Evolutionary conservation across 768 basidiomycete genomes (phyloP).

Genomic region (Sporobolomyces phaffii): DNA sequence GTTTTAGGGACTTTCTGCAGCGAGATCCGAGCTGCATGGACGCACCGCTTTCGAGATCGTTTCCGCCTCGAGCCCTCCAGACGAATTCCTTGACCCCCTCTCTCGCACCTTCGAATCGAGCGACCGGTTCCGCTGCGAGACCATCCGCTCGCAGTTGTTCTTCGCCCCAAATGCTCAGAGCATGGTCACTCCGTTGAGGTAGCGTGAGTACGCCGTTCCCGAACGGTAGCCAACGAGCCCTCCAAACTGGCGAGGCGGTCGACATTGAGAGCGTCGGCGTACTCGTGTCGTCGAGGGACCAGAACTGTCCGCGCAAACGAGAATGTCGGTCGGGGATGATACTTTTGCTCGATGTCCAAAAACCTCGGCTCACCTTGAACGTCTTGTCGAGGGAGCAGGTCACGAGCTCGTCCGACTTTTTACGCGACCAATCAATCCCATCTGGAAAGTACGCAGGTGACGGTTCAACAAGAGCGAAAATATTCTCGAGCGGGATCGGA

Average conservation of each 20-base stretch:
- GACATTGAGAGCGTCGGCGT: constrained; percentile 48
- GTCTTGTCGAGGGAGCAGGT: constrained; percentile 90
- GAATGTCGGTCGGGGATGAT: neutral
- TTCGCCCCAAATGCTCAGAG: constrained; percentile 68
- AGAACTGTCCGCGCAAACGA: constrained; percentile 29
- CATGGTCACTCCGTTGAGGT: constrained; percentile 78
- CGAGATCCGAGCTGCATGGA: too few species aligned
- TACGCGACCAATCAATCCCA: constrained; percentile 92
- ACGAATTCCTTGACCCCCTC: constrained; percentile 98
- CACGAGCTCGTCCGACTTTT: constrained; percentile 66
- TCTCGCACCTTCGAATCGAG: constrained; percentile 68
- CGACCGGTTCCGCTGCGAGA: constrained; percentile 54
- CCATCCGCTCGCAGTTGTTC: constrained; percentile 14
- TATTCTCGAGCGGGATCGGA: neutral
- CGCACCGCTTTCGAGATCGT: constrained; percentile 54
- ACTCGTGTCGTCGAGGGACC: constrained; percentile 37
- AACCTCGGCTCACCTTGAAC: constrained; percentile 29
- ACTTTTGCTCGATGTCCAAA: too few species aligned
- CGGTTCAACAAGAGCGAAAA: constrained; percentile 42
- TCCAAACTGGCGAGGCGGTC: constrained; percentile 87
- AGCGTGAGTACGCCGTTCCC: constrained; percentile 79
- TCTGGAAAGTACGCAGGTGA: constrained; percentile 51
- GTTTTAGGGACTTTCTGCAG: too few species aligned
- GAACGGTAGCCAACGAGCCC: constrained; percentile 86
- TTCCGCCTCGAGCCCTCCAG: constrained; percentile 63